phyloP scores from a whole-genome alignment of 2,329 filamentous ascomycete genomes.

The Nemania bipapillata region DNA sequence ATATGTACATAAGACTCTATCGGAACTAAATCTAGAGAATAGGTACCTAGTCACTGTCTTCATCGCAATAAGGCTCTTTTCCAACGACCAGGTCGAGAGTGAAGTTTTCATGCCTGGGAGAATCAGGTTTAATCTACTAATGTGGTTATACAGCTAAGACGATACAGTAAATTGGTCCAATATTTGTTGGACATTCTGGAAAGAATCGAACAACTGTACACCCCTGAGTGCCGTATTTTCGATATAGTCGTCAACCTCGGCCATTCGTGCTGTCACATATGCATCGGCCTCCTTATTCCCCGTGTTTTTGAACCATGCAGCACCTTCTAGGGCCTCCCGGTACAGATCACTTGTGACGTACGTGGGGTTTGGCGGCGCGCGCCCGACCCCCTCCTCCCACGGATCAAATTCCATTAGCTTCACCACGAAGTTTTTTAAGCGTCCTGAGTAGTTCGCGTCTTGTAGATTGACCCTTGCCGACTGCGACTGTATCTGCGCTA shows the following conservation, averaged over 20 bases:
- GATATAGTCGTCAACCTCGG: conserved; percentile 28
- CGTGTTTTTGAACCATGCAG: conserved; percentile 22
- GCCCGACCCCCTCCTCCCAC: conserved; percentile 17
- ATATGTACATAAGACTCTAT: not conserved
- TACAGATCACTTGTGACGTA: conserved; percentile 41
- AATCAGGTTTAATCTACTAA: too few relatives aligned
- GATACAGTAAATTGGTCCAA: conserved; percentile 21
- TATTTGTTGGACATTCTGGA: conserved; percentile 26
- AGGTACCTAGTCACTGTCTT: too few relatives aligned
- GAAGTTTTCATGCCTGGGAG: too few relatives aligned
- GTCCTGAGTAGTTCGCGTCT: conserved; percentile 36
- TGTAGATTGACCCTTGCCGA: conserved; percentile 35
- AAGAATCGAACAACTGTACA: conserved; percentile 18
- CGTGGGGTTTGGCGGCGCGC: not conserved
- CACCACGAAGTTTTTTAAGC: conserved; percentile 44
- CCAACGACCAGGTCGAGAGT: too few relatives aligned
- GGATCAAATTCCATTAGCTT: conserved; percentile 46
- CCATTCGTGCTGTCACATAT: conserved; percentile 25
- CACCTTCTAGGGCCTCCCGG: conserved; percentile 21
- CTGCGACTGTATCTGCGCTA: conserved; percentile 32
- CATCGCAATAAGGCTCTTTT: too few relatives aligned
- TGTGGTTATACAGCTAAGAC: not conserved
- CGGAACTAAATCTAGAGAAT: too few relatives aligned
- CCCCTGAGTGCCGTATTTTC: conserved; percentile 16
- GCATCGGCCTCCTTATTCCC: conserved; percentile 19